These are phyloP conservation scores for Wickerhamiella siamensis DNA, from an alignment of 805 yeast species.

Conservation along the genomic window DNA sequence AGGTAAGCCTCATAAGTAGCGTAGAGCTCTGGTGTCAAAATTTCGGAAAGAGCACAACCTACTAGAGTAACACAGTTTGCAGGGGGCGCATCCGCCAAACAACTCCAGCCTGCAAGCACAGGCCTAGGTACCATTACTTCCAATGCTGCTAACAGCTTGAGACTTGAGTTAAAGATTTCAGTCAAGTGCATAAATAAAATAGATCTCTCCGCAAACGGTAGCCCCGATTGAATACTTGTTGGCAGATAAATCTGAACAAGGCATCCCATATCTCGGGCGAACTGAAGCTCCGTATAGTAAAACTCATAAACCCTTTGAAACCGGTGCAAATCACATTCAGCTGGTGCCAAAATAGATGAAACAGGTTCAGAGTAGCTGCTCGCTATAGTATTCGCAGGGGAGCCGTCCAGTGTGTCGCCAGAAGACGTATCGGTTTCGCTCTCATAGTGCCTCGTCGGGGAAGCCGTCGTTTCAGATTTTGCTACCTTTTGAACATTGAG, in stretches of 20 bases:
- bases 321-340: no score
- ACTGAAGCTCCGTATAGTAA: slow-evolving; percentile 26
- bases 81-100: slow-evolving; percentile 8
- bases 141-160: slow-evolving; percentile 20
- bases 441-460: no score
- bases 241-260: slow-evolving; percentile 23
- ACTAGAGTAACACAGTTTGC: slow-evolving; percentile 18
- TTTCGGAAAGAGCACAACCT: slow-evolving; percentile 23
- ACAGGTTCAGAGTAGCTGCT: no score
- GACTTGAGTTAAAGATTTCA: slow-evolving; percentile 22
- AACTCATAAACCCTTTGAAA: slow-evolving; percentile 23
- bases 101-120: slow-evolving; percentile 17
- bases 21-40: slow-evolving; percentile 21
- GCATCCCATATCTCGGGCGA: slow-evolving; percentile 26
- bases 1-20: slow-evolving; percentile 24
- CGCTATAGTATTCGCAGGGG: no score
- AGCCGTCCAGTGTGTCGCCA: no score
- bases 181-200: slow-evolving; percentile 23
- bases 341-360: no score
- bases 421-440: no score
- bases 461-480: no score
- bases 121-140: slow-evolving; percentile 20
- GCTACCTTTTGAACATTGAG: no score
- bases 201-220: slow-evolving; percentile 19
- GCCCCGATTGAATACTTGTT: slow-evolving; percentile 17